These are phyloP conservation scores for Brassica nigra DNA, from an alignment of 345 rosid species.

Conservation along the genomic window DNA sequence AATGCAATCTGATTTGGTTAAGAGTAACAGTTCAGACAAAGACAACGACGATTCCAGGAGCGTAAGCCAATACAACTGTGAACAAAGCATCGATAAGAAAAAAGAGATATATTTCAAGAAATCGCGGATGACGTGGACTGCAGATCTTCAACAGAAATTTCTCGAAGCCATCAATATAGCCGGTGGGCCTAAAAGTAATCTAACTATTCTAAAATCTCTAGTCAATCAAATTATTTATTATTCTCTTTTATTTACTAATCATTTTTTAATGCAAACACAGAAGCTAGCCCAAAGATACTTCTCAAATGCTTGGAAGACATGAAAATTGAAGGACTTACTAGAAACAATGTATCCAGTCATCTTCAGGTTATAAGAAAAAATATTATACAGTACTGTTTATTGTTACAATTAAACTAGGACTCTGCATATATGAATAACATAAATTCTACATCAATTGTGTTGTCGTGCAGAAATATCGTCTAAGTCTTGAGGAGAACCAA, in stretches of 20 bases:
- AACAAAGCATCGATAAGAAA: not conserved
- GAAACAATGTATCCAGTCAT: constrained; percentile 32
- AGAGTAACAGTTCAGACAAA: not conserved
- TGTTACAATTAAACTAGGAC: not conserved
- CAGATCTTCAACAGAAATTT: constrained; percentile 23
- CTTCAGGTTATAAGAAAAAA: constrained; percentile 19
- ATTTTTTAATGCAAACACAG: constrained; percentile 14
- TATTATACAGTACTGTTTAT: not conserved
- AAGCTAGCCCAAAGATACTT: constrained; percentile 11
- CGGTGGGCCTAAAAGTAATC: constrained; percentile 35
- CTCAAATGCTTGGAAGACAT: constrained; percentile 8
- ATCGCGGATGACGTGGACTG: constrained; percentile 21
- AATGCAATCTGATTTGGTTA: not conserved
- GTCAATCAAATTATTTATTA: not conserved
- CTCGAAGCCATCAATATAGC: constrained; percentile 3
- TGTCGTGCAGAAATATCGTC: constrained; percentile 25
- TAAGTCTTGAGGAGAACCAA: not conserved
- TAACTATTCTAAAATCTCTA: not conserved
- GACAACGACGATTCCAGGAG: not conserved
- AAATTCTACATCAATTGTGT: not conserved
- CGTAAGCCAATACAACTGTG: not conserved
- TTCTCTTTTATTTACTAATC: not conserved
- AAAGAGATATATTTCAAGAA: not conserved
- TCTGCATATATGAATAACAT: not conserved
- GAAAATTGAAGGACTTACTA: constrained; percentile 20